Evolutionary conservation across 2,329 filamentous ascomycete species (phyloP), one percentile per base, ranked within the genome.

Genomic region (Colletotrichum cereale): DNA sequence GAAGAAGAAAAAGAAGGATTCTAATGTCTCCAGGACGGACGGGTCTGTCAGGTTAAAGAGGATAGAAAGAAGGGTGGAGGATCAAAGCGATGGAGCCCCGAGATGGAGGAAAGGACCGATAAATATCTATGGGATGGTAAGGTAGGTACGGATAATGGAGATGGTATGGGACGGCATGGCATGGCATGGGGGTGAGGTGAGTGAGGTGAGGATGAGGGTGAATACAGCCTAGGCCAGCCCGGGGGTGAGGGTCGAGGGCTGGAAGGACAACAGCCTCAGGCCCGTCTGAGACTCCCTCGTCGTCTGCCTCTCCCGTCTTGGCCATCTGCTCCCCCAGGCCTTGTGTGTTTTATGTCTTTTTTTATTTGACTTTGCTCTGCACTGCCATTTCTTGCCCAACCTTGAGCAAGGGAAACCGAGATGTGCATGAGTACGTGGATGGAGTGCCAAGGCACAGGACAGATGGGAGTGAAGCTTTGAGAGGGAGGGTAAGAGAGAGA

Each of bases 81-180:
- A 62, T 47, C 36, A 63, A 58, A 42, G 65, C 52, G 65, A 71
- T 71, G 68, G 68, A 71, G 58, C 58, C 44, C 68, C 42, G 26
- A 63, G 53, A 53, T 68, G 65, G 68, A 63, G 68, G 68, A 71
- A 65, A 71, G 68, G 68, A 68, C 68, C 68, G 65, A 71, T 71
- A 71, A 42, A 70, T 71, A 71, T 62, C 57, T 71, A 40, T 55
- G 36, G 44, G 36, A 56, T 61, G 58, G 47, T 66, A 52, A 47
- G 64, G 55, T 44, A 42, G 47, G 36, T 34, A 62, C 44, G 31
- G 44, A 34, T 62, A 62, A 55, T 69, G 60, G 36, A 62, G 18
- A 67, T 66, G 55, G 55, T 29, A 66, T 66, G 56, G 55, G 24
- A 66, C 7, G 44, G 42, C n/a, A 61, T 61, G 34, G 34, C 34